These are phyloP conservation scores for Pinus taeda DNA, from an alignment of 75 land plant genomes.

Conservation along the genomic window DNA sequence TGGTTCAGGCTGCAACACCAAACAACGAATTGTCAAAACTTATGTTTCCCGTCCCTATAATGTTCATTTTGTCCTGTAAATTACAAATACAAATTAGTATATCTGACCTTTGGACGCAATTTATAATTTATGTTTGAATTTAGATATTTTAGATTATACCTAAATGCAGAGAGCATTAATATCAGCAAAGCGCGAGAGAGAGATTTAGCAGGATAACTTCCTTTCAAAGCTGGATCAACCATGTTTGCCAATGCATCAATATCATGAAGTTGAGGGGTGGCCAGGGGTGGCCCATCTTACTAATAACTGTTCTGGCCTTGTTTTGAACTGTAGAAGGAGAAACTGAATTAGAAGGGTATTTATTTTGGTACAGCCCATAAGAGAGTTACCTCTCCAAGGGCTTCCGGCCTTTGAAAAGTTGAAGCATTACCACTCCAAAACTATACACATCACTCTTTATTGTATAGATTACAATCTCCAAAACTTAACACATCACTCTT, in stretches of 20 bases:
- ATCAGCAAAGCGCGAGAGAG: too few species aligned
- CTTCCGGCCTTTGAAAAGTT: too few species aligned
- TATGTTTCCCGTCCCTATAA: background rate
- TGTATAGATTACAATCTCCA: conserved; percentile 77
- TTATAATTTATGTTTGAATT: background rate
- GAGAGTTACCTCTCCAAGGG: too few species aligned
- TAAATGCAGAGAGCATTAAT: conserved; percentile 76
- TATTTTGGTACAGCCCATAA: too few species aligned
- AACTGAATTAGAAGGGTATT: background rate
- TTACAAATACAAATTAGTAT: background rate
- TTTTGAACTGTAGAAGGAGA: conserved; percentile 51
- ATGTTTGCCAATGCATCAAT: conserved; percentile 75
- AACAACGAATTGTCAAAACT: conserved; percentile 7
- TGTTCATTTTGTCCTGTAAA: background rate
- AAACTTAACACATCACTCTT: background rate
- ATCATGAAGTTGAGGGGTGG: too few species aligned
- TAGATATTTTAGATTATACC: conserved; percentile 36
- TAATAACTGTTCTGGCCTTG: conserved; percentile 69
- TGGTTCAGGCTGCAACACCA: conserved; percentile 76
- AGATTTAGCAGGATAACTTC: too few species aligned
- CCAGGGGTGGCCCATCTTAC: too few species aligned
- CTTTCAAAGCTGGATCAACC: conserved; percentile 83
- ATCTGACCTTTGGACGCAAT: background rate
- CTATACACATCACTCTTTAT: background rate
- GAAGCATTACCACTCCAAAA: too few species aligned